Evolutionary conservation across 1,284 basidiomycete genomes (phyloP).

Genomic region (Pseudomicrostroma phylloplanum): DNA sequence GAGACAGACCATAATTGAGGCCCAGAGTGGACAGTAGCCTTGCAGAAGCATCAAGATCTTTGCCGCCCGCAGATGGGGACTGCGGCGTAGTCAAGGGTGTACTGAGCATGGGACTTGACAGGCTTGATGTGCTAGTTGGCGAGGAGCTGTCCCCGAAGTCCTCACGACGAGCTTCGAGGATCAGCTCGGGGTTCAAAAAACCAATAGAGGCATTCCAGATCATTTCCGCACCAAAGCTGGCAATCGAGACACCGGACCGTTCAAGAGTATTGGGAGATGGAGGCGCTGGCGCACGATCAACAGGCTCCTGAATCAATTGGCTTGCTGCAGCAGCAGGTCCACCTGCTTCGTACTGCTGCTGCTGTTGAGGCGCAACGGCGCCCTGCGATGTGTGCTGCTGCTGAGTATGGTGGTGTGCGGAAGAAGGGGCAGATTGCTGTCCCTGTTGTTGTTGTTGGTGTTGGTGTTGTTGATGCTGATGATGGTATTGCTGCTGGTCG

Average conservation of each 20-base stretch:
- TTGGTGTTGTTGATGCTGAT: not conserved
- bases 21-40: not conserved
- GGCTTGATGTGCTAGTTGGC: not conserved
- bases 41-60: not conserved
- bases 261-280: slow-evolving; percentile 39
- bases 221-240: slow-evolving; percentile 43
- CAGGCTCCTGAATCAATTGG: not conserved
- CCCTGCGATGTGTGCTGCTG: not conserved
- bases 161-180: slow-evolving; percentile 14
- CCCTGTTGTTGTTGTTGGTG: not conserved
- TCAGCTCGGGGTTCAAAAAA: slow-evolving; percentile 26
- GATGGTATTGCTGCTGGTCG: not conserved
- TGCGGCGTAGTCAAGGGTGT: slow-evolving; percentile 1
- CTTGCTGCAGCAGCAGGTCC: not conserved
- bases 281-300: slow-evolving; percentile 23
- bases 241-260: slow-evolving; percentile 38
- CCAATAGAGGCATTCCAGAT: slow-evolving; percentile 40
- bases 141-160: not conserved
- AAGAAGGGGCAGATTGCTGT: too few relatives aligned
- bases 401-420: too few relatives aligned
- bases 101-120: slow-evolving; percentile 17
- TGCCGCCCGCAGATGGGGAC: not conserved
- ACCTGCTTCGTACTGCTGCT: not conserved
- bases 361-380: not conserved
- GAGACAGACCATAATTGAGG: too few relatives aligned